Evolutionary conservation across 441 rosid genomes (phyloP).

Genomic region (Erodium texanum): DNA sequence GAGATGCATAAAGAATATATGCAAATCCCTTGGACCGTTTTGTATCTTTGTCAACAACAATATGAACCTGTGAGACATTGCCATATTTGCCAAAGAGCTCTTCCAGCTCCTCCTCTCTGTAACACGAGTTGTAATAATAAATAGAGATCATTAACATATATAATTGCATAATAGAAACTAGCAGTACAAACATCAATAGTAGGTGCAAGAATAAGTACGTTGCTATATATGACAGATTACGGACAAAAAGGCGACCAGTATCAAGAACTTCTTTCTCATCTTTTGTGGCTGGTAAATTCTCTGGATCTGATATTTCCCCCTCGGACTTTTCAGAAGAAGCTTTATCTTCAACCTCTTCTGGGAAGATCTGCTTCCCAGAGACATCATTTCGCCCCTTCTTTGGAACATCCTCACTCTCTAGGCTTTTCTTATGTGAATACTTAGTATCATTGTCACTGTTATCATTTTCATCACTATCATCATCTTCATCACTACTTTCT

Average conservation of each 20-base stretch:
- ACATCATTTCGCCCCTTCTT: constrained; percentile 15
- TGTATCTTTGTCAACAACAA: constrained; percentile 81
- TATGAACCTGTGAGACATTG: constrained; percentile 55
- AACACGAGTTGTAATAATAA: constrained; percentile 3
- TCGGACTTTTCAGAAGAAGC: constrained; percentile 26
- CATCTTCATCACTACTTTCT: constrained; percentile 40
- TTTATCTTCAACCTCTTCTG: constrained; percentile 29
- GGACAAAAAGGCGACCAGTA: constrained; percentile 67
- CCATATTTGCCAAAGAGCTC: constrained; percentile 60
- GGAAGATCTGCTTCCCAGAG: constrained; percentile 15
- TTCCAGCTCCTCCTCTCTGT: constrained; percentile 82
- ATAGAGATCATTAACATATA: constrained; percentile 1
- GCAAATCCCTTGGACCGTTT: constrained; percentile 86
- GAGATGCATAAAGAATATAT: constrained; percentile 49
- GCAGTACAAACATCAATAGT: neutral
- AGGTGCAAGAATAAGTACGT: constrained; percentile 31
- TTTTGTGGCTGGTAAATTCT: constrained; percentile 23
- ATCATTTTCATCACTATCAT: constrained; percentile 11
- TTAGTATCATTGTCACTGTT: constrained; percentile 17
- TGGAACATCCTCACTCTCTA: constrained; percentile 14
- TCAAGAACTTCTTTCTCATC: constrained; percentile 36
- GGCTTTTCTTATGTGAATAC: constrained; percentile 18
- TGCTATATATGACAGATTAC: constrained; percentile 73
- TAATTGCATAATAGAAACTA: neutral
- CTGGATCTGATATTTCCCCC: constrained; percentile 32